These are phyloP conservation scores for Lepidium sativum DNA, from an alignment of 345 rosid genomes.

Conservation along the genomic window DNA sequence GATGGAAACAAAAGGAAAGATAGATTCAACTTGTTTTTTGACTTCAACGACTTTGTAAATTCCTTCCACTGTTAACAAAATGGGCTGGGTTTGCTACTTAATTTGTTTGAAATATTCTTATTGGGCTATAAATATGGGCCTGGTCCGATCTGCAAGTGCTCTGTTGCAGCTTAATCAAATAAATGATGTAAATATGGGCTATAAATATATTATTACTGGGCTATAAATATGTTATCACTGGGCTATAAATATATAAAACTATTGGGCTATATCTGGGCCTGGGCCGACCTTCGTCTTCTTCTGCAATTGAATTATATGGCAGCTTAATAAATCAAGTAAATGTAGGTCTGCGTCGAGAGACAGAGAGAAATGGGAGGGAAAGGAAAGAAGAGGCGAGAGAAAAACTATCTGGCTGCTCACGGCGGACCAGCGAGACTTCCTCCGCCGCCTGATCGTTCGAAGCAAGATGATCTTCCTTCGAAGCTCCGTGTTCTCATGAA, in stretches of 20 bases:
- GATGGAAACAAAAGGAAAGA: not conserved
- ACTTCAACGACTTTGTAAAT: too few relatives aligned
- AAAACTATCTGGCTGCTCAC: conserved; percentile 74
- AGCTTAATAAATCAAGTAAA: not conserved
- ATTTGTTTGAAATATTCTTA: not conserved
- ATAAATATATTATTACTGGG: not conserved
- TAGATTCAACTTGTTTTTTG: not conserved
- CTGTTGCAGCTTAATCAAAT: too few relatives aligned
- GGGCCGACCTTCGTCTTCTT: not conserved
- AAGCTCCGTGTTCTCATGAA: conserved; percentile 76
- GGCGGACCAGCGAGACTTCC: conserved; percentile 69
- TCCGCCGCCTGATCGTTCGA: conserved; percentile 72
- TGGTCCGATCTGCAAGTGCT: too few relatives aligned
- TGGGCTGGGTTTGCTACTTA: not conserved
- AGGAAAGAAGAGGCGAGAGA: conserved; percentile 76
- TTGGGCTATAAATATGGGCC: too few relatives aligned
- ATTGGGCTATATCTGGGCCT: conserved; percentile 14
- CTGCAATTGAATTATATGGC: not conserved
- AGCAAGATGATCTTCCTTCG: conserved; percentile 62
- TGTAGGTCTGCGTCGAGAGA: not conserved
- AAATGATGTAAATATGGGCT: not conserved
- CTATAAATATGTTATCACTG: not conserved
- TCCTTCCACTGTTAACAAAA: too few relatives aligned
- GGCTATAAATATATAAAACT: not conserved
- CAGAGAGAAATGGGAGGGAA: conserved; percentile 62